A percentile compares a stretch with the other conserved stretches of the same genome.
Evolutionary conservation across 768 basidiomycete species (phyloP).

Genomic region (Lactifluus volemus): DNA sequence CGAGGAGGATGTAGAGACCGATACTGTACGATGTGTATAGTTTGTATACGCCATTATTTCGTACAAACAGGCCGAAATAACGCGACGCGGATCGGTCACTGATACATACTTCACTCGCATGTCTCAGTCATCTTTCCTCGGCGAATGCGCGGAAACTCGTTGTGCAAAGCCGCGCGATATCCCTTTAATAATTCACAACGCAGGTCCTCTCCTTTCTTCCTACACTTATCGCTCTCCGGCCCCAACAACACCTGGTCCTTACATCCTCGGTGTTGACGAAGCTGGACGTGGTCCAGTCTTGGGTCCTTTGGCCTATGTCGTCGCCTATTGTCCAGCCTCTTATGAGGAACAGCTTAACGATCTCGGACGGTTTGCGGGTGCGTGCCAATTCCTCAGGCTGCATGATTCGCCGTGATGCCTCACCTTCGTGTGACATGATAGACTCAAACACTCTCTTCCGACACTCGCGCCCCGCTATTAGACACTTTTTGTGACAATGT

Average conservation of each 20-base stretch:
- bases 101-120: not conserved
- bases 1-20: conserved; percentile 4
- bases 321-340: conserved; percentile 82
- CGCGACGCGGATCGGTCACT: conserved; percentile 15
- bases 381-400: conserved; percentile 25
- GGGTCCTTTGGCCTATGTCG: conserved; percentile 41
- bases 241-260: conserved; percentile 65
- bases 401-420: not conserved
- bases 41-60: not conserved
- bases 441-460: conserved; percentile 87
- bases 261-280: conserved; percentile 98
- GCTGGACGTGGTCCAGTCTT: conserved; percentile 93
- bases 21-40: not conserved
- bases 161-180: conserved; percentile 21
- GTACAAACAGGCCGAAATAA: conserved; percentile 15
- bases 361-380: conserved; percentile 33
- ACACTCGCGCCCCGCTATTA: conserved; percentile 56
- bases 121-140: conserved; percentile 4
- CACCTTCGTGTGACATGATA: conserved; percentile 25
- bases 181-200: conserved; percentile 53
- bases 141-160: not conserved
- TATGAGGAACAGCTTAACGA: conserved; percentile 66
- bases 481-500: conserved; percentile 62
- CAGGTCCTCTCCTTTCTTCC: conserved; percentile 51
- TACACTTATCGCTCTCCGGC: conserved; percentile 72